Base-by-base conservation (phyloP, 257 asterid genomes). In the Asclepias syriaca region DNA sequence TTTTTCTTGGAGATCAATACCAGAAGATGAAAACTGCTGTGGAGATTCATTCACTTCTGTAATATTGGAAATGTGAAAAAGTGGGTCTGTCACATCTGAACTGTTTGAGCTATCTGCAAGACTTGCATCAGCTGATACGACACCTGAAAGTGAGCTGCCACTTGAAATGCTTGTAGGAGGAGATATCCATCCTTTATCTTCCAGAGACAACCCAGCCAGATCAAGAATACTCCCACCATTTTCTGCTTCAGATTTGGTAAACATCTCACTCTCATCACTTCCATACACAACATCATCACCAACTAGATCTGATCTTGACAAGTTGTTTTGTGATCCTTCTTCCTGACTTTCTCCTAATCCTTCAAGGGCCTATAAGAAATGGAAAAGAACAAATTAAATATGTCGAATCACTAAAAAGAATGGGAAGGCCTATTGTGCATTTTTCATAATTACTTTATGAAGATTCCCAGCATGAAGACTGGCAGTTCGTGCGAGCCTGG, bases 401-500 rank as follows among this genome's bases (percentile, higher is more conserved):
- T 18, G 43, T 77, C 8, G 19, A 71, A 14, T 43, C 50, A 50
- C 40, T 55, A 66, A 48, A 6, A 32, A 21, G 57, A 1, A 39
- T 5, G 32, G 34, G 18, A 9, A 69, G 8, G 21, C 22, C 53
- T 55, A 66, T 59, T 66, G 22, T 2, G 29, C 65, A 50, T 53
- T 63, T 63, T 63, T 18, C 34, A 0, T 39, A 15, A 69, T 85
- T 87, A 95, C 99, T 81, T 95, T 95, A 82, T 95, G 98, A 78
- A 95, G 98, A 83, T 95, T 95, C 75, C 99, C 99, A 21, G 99
- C 97, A 83, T 95, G 99, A 81, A 91, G 86, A 88, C 97, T 79
- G 24, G 99, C 97, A 70, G 99, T 85, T 83, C 85, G 87, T 64
- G 98, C 99, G 71, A 95, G 93, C 80, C 87, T 79, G 80, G 86